These are phyloP conservation scores for Yamadazyma insecticola DNA, from an alignment of 805 yeast species.

Conservation along the genomic window DNA sequence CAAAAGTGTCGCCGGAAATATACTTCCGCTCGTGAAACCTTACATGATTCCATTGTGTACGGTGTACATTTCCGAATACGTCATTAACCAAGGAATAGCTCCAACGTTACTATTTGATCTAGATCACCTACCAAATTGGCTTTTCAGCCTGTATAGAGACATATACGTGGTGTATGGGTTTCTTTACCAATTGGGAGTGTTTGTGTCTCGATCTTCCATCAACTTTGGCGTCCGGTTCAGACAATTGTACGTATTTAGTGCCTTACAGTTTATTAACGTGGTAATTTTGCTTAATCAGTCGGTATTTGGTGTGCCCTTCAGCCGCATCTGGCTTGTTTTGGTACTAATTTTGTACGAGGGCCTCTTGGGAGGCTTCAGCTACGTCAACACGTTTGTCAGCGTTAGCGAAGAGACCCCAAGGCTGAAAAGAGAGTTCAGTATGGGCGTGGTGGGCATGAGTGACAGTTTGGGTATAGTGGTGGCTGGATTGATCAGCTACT, in stretches of 20 bases:
- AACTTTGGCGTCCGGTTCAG: slow-evolving; percentile 54
- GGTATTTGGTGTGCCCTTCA: slow-evolving; percentile 47
- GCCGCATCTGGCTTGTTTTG: slow-evolving; percentile 59
- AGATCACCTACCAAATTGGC: slow-evolving; percentile 54
- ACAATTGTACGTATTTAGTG: slow-evolving; percentile 56
- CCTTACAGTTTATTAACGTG: slow-evolving; percentile 65
- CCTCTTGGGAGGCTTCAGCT: slow-evolving; percentile 83
- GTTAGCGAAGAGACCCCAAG: slow-evolving; percentile 57
- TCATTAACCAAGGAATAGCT: slow-evolving; percentile 86
- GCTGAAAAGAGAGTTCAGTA: slow-evolving; percentile 30
- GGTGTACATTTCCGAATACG: slow-evolving; percentile 83
- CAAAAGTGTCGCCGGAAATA: no score
- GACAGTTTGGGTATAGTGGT: slow-evolving; percentile 80
- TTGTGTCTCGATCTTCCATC: slow-evolving; percentile 83
- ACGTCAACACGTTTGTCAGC: slow-evolving; percentile 80
- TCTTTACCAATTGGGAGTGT: slow-evolving; percentile 87
- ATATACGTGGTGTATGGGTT: slow-evolving; percentile 90
- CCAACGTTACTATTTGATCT: slow-evolving; percentile 84
- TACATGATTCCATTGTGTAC: slow-evolving; percentile 81
- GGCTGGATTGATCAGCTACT: slow-evolving; percentile 73
- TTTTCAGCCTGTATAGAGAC: slow-evolving; percentile 66
- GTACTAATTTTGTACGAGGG: slow-evolving; percentile 79
- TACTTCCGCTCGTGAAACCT: no score
- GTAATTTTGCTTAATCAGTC: slow-evolving; percentile 61
- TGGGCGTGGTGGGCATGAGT: slow-evolving; percentile 39